These are phyloP conservation scores for Bocquillonia castaneifolia DNA, from an alignment of 441 rosid genomes.

Conservation along the genomic window DNA sequence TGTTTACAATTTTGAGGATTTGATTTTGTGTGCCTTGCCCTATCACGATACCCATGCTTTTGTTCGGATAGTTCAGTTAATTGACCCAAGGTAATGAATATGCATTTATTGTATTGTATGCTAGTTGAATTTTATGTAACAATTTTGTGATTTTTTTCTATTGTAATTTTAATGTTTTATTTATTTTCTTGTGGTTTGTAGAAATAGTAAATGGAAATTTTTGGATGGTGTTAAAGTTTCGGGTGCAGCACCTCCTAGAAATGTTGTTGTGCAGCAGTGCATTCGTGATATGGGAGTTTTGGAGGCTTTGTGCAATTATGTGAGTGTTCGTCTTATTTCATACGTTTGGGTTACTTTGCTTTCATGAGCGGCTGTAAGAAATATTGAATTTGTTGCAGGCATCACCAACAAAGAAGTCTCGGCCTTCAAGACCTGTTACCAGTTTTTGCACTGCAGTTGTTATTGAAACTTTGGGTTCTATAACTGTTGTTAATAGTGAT, in stretches of 20 bases:
- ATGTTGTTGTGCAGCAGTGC: conserved; percentile 87
- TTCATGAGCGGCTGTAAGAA: conserved; percentile 7
- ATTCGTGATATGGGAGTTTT: conserved; percentile 76
- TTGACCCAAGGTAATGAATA: conserved; percentile 63
- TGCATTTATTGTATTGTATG: background rate
- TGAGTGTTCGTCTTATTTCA: conserved; percentile 35
- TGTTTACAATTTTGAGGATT: conserved; percentile 68
- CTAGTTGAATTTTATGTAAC: background rate
- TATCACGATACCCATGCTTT: conserved; percentile 89
- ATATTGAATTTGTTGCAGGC: conserved; percentile 44
- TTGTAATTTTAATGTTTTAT: conserved; percentile 9
- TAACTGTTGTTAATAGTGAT: conserved; percentile 54
- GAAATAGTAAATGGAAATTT: conserved; percentile 92
- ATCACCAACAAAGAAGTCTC: conserved; percentile 64
- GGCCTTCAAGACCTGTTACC: conserved; percentile 56
- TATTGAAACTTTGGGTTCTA: conserved; percentile 68
- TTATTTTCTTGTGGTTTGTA: conserved; percentile 28
- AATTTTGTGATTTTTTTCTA: background rate
- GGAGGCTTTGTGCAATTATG: conserved; percentile 79
- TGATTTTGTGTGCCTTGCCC: conserved; percentile 78
- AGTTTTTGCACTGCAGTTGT: conserved; percentile 86
- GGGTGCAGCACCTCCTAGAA: conserved; percentile 89
- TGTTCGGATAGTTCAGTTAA: conserved; percentile 76
- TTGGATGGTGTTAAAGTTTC: conserved; percentile 75
- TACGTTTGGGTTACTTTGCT: conserved; percentile 7